phyloP scores from a whole-genome alignment of 2,329 filamentous ascomycete genomes.

The Colletotrichum magnum region DNA sequence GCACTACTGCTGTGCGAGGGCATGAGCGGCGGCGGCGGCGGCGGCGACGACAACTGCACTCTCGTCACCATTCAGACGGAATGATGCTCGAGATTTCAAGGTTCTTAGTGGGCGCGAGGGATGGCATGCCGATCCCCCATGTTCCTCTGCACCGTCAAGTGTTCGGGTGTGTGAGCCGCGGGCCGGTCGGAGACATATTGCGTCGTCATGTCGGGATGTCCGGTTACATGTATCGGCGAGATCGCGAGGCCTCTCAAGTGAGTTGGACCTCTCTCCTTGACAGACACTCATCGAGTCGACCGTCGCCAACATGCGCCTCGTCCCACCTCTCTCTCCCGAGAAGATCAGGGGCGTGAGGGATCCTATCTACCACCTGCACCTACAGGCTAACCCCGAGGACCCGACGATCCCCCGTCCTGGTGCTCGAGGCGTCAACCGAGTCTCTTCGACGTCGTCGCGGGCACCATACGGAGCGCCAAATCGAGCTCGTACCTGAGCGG shows the following conservation, averaged over 20 bases:
- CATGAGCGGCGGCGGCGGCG: background rate
- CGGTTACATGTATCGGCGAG: background rate
- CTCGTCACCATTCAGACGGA: background rate
- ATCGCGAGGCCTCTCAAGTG: too few relatives aligned
- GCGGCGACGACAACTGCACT: background rate
- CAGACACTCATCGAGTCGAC: background rate
- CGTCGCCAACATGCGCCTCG: constrained; percentile 35
- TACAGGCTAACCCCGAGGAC: constrained; percentile 61
- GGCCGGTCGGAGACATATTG: constrained; percentile 26
- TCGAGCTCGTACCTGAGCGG: constrained; percentile 64
- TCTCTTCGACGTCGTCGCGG: constrained; percentile 61
- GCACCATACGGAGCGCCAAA: constrained; percentile 64
- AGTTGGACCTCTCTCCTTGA: background rate
- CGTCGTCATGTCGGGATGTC: background rate
- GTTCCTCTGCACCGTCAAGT: background rate
- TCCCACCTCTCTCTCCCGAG: constrained; percentile 48
- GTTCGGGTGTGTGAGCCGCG: constrained; percentile 10
- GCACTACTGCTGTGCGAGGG: constrained; percentile 3
- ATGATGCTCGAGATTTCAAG: background rate
- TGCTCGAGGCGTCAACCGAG: constrained; percentile 63
- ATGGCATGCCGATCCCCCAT: constrained; percentile 2
- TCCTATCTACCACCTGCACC: constrained; percentile 67
- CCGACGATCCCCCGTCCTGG: constrained; percentile 63
- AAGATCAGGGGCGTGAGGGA: constrained; percentile 64
- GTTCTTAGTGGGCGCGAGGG: background rate